These are phyloP conservation scores for Schizophyllum amplum DNA, from an alignment of 1,284 basidiomycete species.

Conservation along the genomic window DNA sequence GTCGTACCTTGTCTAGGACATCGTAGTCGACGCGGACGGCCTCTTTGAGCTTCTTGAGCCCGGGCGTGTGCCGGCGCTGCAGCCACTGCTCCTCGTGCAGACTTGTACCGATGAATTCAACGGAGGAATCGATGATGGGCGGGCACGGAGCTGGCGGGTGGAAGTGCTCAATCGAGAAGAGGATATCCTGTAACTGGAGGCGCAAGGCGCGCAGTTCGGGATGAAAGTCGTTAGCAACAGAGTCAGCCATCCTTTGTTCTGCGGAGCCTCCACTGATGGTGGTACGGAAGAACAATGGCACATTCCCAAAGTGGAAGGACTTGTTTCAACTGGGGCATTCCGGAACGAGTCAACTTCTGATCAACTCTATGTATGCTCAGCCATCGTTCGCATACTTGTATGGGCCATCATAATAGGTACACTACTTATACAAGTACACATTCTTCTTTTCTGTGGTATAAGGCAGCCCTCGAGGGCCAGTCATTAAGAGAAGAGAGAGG, in stretches of 20 bases:
- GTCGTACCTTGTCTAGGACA: conserved; percentile 43
- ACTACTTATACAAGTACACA: background rate
- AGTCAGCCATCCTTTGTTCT: too few species aligned
- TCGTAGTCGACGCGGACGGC: conserved; percentile 39
- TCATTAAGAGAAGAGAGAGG: background rate
- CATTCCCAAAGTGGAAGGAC: background rate
- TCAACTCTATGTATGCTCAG: too few species aligned
- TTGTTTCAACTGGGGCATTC: too few species aligned
- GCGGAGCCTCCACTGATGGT: background rate
- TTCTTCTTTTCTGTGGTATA: background rate
- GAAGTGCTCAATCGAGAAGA: conserved; percentile 36
- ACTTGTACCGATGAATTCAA: conserved; percentile 23
- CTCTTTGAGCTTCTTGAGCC: conserved; percentile 44
- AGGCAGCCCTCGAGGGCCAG: background rate
- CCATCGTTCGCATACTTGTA: background rate
- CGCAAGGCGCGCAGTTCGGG: conserved; percentile 31
- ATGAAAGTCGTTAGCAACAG: conserved; percentile 22
- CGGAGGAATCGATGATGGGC: conserved; percentile 50
- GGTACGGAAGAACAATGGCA: background rate
- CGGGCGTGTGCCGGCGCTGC: conserved; percentile 37
- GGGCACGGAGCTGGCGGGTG: conserved; percentile 33
- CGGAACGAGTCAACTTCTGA: too few species aligned
- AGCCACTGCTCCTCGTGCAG: conserved; percentile 32
- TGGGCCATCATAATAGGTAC: background rate
- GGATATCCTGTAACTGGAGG: conserved; percentile 21